phyloP scores from a whole-genome alignment of 345 rosid species.

The Lagerstroemia speciosa region DNA sequence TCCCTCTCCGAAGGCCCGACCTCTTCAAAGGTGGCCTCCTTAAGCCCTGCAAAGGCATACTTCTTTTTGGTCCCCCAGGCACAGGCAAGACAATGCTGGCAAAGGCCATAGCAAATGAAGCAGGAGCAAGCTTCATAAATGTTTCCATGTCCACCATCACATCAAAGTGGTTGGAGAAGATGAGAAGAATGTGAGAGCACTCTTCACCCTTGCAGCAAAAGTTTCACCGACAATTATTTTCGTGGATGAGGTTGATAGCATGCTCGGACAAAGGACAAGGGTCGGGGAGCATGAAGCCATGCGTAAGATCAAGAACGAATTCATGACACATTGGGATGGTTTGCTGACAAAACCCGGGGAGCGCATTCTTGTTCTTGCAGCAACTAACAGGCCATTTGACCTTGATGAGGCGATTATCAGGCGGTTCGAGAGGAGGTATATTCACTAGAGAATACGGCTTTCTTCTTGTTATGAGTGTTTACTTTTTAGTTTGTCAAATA shows the following conservation, averaged over 20 bases:
- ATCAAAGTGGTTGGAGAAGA: constrained; percentile 99
- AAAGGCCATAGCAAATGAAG: constrained; percentile 97
- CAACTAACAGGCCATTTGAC: constrained; percentile 98
- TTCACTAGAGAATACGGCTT: background rate
- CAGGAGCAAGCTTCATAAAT: constrained; percentile 98
- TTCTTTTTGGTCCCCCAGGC: constrained; percentile 97
- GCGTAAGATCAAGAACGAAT: constrained; percentile 94
- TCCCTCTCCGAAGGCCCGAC: constrained; percentile 91
- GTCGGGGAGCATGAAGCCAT: constrained; percentile 98
- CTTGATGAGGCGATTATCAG: constrained; percentile 99
- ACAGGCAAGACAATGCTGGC: constrained; percentile 99
- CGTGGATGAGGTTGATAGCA: constrained; percentile 97
- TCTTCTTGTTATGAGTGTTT: too few relatives aligned
- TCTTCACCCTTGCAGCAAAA: constrained; percentile 87
- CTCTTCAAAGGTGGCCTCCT: constrained; percentile 95
- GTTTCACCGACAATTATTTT: constrained; percentile 96
- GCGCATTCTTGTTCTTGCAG: constrained; percentile 92
- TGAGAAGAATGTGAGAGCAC: constrained; percentile 89
- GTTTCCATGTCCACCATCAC: constrained; percentile 99
- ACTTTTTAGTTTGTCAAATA: background rate
- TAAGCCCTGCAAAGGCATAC: constrained; percentile 93
- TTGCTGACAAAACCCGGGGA: constrained; percentile 78
- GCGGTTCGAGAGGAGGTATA: constrained; percentile 88
- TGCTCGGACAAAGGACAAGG: constrained; percentile 96
- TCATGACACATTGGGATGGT: constrained; percentile 99